A percentile compares a stretch with the other conserved stretches of the same genome.
phyloP scores from a whole-genome alignment of 192 early-diverging fungal genomes.

The Coemansia sp. region DNA sequence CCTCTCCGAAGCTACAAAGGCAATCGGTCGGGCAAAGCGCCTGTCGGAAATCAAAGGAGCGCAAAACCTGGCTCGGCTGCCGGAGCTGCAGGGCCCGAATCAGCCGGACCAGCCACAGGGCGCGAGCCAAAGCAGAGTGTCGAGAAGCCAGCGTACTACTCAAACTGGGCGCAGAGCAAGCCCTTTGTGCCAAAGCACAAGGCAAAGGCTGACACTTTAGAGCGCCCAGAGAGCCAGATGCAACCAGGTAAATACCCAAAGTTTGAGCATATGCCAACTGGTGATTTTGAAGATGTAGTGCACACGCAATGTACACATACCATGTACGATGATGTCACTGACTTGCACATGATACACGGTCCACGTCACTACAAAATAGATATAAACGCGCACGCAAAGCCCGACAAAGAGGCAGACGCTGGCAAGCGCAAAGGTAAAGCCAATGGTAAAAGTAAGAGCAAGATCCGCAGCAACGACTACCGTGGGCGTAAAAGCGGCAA shows the following conservation, averaged over 20 bases:
- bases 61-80: neutral
- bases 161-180: neutral
- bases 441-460: constrained; percentile 2
- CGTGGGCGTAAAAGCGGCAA: constrained; percentile 22
- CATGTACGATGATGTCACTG: constrained; percentile 2
- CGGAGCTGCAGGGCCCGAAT: neutral
- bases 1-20: neutral
- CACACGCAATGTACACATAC: neutral
- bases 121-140: neutral
- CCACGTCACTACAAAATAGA: constrained; percentile 3
- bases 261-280: neutral
- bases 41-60: neutral
- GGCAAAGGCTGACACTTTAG: neutral
- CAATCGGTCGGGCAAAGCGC: neutral
- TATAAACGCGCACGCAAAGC: neutral
- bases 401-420: neutral
- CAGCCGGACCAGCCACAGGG: neutral
- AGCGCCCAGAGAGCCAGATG: neutral
- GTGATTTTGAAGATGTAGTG: neutral
- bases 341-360: neutral
- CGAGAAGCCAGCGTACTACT: neutral
- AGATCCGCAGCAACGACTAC: neutral
- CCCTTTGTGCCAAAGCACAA: neutral
- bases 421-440: constrained; percentile 10
- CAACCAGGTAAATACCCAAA: neutral